These are phyloP conservation scores for Trichoderma asperellum DNA, from an alignment of 2,329 filamentous ascomycete genomes.

Conservation along the genomic window DNA sequence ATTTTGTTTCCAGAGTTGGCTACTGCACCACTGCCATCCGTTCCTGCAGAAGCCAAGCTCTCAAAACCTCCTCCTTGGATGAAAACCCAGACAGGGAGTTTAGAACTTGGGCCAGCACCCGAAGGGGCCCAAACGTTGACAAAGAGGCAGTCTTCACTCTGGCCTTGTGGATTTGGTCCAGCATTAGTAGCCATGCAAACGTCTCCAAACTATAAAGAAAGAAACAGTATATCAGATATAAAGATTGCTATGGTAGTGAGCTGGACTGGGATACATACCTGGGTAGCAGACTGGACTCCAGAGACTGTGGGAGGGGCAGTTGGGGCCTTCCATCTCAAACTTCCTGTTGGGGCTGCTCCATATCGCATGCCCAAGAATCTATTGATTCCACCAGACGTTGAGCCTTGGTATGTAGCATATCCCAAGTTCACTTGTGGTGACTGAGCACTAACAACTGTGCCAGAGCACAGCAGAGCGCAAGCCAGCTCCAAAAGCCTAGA, in stretches of 20 bases:
- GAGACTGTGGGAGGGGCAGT: conserved; percentile 20
- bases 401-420: conserved; percentile 23
- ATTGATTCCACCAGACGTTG: conserved; percentile 33
- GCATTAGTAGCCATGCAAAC: conserved; percentile 13
- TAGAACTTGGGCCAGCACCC: conserved; percentile 34
- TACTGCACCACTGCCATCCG: conserved; percentile 47
- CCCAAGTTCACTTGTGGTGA: conserved; percentile 18
- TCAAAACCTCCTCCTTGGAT: conserved; percentile 48
- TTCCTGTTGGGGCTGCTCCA: conserved; percentile 30
- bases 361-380: conserved; percentile 42
- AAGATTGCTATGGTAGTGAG: background rate
- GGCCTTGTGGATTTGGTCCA: conserved; percentile 31
- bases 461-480: conserved; percentile 7
- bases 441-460: conserved; percentile 4
- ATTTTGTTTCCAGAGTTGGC: conserved; percentile 45
- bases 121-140: conserved; percentile 41
- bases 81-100: conserved; percentile 49
- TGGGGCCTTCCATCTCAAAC: conserved; percentile 19
- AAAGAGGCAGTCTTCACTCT: conserved; percentile 42
- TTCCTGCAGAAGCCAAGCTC: conserved; percentile 41
- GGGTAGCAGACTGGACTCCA: conserved; percentile 20
- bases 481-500: background rate
- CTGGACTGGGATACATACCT: background rate
- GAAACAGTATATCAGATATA: background rate
- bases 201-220: background rate